Evolutionary conservation across 805 yeast genomes (phyloP).

Genomic region (Wickerhamia fluorescens): DNA sequence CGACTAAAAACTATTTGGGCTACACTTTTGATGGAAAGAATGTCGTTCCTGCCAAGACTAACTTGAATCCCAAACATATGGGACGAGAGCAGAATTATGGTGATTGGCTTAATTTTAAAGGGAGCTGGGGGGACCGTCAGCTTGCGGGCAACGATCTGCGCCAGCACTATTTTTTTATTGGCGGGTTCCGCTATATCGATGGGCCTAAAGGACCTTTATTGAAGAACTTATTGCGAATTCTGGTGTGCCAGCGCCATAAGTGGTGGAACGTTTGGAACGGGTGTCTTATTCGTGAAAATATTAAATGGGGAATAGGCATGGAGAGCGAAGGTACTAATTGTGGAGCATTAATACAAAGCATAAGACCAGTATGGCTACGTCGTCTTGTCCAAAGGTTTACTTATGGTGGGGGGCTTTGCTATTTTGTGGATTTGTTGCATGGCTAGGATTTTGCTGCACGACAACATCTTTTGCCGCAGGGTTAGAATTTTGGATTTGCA

Average conservation of each 20-base stretch:
- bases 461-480: too few species aligned
- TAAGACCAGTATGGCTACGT: conserved; percentile 47
- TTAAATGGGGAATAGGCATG: conserved; percentile 79
- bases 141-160: conserved; percentile 63
- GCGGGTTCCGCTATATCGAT: conserved; percentile 81
- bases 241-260: conserved; percentile 76
- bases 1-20: conserved; percentile 70
- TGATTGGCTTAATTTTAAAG: conserved; percentile 73
- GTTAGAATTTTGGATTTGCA: too few species aligned
- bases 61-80: conserved; percentile 36
- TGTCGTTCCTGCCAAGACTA: conserved; percentile 35
- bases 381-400: conserved; percentile 41
- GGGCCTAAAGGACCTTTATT: conserved; percentile 90
- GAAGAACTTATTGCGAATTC: conserved; percentile 62
- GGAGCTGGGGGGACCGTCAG: conserved; percentile 88
- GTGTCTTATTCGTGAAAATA: conserved; percentile 69
- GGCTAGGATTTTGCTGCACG: conserved; percentile 30
- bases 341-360: conserved; percentile 52
- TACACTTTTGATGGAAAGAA: conserved; percentile 66
- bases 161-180: conserved; percentile 78
- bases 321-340: conserved; percentile 85
- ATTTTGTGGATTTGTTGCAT: conserved; percentile 41
- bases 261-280: conserved; percentile 91
- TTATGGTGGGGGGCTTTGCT: conserved; percentile 60
- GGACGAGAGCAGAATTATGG: conserved; percentile 52